phyloP scores from a whole-genome alignment of 2,329 filamentous ascomycete genomes.

The Cladophialophora bantiana region DNA sequence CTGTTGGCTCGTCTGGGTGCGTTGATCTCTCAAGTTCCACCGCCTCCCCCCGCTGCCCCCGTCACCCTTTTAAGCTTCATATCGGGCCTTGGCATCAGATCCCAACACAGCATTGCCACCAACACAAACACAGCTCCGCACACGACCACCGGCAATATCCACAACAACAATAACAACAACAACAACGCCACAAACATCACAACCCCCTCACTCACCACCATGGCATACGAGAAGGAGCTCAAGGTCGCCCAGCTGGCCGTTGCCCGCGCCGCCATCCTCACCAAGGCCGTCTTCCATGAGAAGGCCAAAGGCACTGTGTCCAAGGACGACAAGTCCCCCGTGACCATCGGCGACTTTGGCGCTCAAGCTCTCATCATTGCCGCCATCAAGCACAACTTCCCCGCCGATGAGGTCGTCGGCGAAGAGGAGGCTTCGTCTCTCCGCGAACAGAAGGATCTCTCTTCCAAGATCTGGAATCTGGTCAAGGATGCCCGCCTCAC shows the following conservation, averaged over 20 bases:
- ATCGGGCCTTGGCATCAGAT: conserved; percentile 30
- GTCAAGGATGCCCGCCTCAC: conserved; percentile 75
- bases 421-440: conserved; percentile 91
- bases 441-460: conserved; percentile 72
- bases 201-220: conserved; percentile 31
- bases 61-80: conserved; percentile 14
- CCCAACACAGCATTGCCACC: background rate
- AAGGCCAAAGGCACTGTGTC: conserved; percentile 93
- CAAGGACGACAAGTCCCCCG: conserved; percentile 94
- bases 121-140: background rate
- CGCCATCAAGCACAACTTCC: conserved; percentile 88
- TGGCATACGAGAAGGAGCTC: conserved; percentile 77
- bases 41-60: background rate
- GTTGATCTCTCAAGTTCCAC: conserved; percentile 27
- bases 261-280: conserved; percentile 78
- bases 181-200: conserved; percentile 4
- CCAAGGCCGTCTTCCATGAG: conserved; percentile 80
- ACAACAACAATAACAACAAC: background rate
- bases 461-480: conserved; percentile 81
- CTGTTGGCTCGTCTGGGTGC: conserved; percentile 23
- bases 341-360: conserved; percentile 97
- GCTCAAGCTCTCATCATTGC: conserved; percentile 95
- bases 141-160: background rate
- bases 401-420: conserved; percentile 86
- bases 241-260: conserved; percentile 86